Evolutionary conservation across 1,284 basidiomycete species (phyloP).

Genomic region (Chalciporus sp.): DNA sequence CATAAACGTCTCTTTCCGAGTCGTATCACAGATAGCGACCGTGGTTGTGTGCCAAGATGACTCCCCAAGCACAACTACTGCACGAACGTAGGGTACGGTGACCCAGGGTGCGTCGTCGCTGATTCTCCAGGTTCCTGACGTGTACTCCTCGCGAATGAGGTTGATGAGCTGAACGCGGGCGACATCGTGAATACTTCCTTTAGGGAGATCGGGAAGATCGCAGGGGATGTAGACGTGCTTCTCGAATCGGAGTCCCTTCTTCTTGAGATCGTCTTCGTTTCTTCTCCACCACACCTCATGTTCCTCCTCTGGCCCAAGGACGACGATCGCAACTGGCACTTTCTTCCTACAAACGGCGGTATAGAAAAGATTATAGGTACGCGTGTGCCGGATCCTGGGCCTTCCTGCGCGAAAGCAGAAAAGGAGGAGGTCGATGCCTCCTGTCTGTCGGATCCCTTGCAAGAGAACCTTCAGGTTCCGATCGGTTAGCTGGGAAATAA

Average conservation of each 20-base stretch:
- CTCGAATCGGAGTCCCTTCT: conserved; percentile 25
- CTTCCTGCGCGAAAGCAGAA: conserved; percentile 32
- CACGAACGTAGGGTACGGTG: conserved; percentile 21
- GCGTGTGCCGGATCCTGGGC: conserved; percentile 14
- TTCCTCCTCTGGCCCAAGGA: conserved; percentile 21
- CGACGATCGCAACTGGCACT: conserved; percentile 19
- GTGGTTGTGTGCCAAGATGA: conserved; percentile 28
- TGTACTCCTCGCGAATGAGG: conserved; percentile 17
- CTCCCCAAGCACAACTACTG: conserved; percentile 15
- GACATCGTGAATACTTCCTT: not conserved
- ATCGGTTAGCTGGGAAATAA: conserved; percentile 16
- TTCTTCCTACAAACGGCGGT: conserved; percentile 28
- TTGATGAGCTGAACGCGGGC: conserved; percentile 3
- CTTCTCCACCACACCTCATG: conserved; percentile 19
- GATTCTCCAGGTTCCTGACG: conserved; percentile 19
- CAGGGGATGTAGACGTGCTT: conserved; percentile 22
- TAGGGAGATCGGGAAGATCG: not conserved
- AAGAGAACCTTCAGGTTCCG: conserved; percentile 19
- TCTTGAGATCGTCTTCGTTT: conserved; percentile 15
- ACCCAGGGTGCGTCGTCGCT: conserved; percentile 13
- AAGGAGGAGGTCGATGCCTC: conserved; percentile 29
- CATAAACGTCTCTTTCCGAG: conserved; percentile 10
- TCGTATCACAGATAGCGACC: conserved; percentile 22
- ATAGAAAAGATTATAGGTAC: conserved; percentile 26
- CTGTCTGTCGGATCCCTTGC: conserved; percentile 23